Conservation (phyloP, 2,329 filamentous ascomycete species). For the Apiospora pterosperma region DNA sequence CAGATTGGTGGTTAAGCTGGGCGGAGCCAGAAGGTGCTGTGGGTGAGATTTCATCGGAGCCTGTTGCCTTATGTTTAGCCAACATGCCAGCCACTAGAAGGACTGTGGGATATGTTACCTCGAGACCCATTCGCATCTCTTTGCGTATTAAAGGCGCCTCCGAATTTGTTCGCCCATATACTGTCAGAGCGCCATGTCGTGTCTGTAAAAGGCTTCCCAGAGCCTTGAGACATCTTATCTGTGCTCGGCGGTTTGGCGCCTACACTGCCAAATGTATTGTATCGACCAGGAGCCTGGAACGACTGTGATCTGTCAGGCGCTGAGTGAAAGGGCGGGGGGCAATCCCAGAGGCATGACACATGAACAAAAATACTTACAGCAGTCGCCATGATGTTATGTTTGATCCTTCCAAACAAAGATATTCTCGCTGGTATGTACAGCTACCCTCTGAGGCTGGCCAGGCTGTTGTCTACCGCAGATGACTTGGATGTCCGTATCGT, state of each 20-base stretch:
- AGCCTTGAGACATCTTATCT: conserved; percentile 4
- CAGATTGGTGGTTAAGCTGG: conserved; percentile 65
- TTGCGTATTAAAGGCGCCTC: conserved; percentile 6
- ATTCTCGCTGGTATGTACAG: neutral
- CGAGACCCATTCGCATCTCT: conserved; percentile 42
- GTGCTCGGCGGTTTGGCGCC: conserved; percentile 1
- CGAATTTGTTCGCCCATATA: conserved; percentile 7
- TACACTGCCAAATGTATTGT: neutral
- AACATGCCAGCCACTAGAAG: neutral
- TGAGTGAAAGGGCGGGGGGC: neutral
- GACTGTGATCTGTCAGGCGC: neutral
- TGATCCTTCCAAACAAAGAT: neutral
- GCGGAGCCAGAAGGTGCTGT: conserved; percentile 65
- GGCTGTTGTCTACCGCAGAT: neutral
- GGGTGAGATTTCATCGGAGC: conserved; percentile 35
- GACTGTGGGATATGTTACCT: conserved; percentile 38
- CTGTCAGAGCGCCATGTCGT: neutral
- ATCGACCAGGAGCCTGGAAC: conserved; percentile 4
- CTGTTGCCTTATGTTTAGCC: conserved; percentile 14
- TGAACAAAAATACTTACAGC: conserved; percentile 18
- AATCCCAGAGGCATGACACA: neutral
- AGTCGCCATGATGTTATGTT: conserved; percentile 20
- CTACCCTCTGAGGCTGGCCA: neutral
- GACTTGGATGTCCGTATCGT: neutral
- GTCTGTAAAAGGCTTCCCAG: conserved; percentile 3